Conservation (phyloP, 805 yeast genomes). For the Clavispora fructus region DNA sequence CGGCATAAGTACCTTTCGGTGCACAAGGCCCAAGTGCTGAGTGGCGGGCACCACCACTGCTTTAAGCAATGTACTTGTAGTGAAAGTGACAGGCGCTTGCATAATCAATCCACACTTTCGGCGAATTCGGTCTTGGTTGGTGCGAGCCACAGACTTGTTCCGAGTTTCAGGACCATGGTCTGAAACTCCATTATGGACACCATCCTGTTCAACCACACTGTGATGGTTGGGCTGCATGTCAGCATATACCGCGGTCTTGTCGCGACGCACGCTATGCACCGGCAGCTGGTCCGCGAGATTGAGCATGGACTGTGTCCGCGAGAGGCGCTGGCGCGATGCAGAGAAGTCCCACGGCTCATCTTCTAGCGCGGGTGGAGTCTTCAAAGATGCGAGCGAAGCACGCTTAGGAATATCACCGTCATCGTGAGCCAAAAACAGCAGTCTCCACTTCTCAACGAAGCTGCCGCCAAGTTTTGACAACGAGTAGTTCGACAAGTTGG, state of each 20-base stretch:
- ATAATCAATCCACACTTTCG: conserved; percentile 22
- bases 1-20: conserved; percentile 18
- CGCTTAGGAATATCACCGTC: background rate
- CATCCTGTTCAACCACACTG: background rate
- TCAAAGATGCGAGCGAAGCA: conserved; percentile 3
- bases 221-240: background rate
- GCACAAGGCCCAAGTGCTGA: background rate
- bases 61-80: background rate
- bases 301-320: conserved; percentile 34
- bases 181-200: too few species aligned
- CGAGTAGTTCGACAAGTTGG: conserved; percentile 34
- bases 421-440: conserved; percentile 19
- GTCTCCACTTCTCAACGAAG: conserved; percentile 42
- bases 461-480: conserved; percentile 38
- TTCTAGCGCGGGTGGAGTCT: conserved; percentile 11
- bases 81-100: conserved; percentile 5
- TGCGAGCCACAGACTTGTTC: conserved; percentile 1
- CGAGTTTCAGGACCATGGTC: background rate
- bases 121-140: conserved; percentile 16
- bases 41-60: background rate
- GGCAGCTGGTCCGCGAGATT: conserved; percentile 13
- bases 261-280: background rate
- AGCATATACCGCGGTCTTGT: background rate
- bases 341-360: background rate
- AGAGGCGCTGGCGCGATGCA: conserved; percentile 2